These are phyloP conservation scores for Durusdinium trenchii DNA, from an alignment of 73 alveolate genomes.

Conservation along the genomic window DNA sequence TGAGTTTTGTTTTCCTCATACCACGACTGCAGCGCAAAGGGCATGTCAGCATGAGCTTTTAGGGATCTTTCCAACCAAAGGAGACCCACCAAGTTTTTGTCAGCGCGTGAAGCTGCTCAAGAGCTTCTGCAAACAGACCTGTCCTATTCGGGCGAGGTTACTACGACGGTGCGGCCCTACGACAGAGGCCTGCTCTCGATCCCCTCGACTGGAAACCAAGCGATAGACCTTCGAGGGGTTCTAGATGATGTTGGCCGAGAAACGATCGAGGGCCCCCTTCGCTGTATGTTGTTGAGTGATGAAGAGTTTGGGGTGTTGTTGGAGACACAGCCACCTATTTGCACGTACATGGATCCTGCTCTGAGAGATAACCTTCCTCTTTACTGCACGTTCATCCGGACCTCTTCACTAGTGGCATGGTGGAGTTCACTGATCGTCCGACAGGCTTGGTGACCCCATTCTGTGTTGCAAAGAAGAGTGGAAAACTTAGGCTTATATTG, in stretches of 20 bases:
- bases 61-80: not conserved
- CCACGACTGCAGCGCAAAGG: not conserved
- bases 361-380: not conserved
- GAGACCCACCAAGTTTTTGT: not conserved
- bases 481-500: not conserved
- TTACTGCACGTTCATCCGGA: not conserved
- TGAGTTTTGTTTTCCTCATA: not conserved
- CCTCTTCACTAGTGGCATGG: not conserved
- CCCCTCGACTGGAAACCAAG: not conserved
- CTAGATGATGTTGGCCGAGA: constrained; percentile 14
- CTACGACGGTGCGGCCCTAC: constrained; percentile 35
- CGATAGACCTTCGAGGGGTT: not conserved
- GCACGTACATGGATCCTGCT: constrained; percentile 1
- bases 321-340: not conserved
- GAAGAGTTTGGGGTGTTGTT: not conserved
- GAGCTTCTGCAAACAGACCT: constrained; percentile 43
- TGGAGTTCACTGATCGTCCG: not conserved
- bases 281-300: constrained; percentile 12
- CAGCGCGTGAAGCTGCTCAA: constrained; percentile 49
- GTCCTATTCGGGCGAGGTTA: not conserved
- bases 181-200: constrained; percentile 11
- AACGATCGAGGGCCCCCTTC: not conserved
- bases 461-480: not conserved
- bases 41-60: not conserved
- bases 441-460: constrained; percentile 17